A percentile compares a stretch with the other conserved stretches of the same genome.
Conservation (phyloP, 345 rosid species). For the Eucalyptus guilfoylei region DNA sequence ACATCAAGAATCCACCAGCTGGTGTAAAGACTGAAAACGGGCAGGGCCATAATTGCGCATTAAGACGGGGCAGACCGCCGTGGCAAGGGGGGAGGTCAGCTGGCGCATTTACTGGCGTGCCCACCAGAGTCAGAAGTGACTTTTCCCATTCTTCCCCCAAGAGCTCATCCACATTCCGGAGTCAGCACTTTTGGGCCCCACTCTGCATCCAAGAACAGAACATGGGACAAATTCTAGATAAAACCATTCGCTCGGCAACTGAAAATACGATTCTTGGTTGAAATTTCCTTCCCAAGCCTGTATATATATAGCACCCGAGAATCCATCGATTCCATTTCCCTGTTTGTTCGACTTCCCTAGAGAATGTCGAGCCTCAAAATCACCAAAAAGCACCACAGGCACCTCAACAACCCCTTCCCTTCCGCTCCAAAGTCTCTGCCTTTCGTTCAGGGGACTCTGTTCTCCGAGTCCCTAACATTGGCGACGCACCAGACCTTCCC, state of each 20-base stretch:
- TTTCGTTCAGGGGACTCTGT: conserved; percentile 29
- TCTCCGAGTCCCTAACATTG: conserved; percentile 5
- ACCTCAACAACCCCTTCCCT: conserved; percentile 57
- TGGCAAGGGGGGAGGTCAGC: background rate
- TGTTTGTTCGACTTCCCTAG: background rate
- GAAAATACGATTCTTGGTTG: background rate
- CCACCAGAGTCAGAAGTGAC: background rate
- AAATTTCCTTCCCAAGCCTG: background rate
- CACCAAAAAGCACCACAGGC: conserved; percentile 46
- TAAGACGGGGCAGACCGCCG: background rate
- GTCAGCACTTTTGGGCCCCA: background rate
- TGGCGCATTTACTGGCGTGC: background rate
- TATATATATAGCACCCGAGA: background rate
- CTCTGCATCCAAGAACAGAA: background rate
- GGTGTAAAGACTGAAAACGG: background rate
- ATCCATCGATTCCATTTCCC: background rate
- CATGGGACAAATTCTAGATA: background rate
- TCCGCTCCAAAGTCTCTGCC: conserved; percentile 33
- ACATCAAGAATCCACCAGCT: background rate
- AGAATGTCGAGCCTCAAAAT: conserved; percentile 28
- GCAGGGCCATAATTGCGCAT: background rate
- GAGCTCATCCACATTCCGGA: background rate
- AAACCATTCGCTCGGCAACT: background rate
- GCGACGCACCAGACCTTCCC: conserved; percentile 14
- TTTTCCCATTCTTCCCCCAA: background rate